Evolutionary conservation across 2,329 filamentous ascomycete species (phyloP).

Genomic region (Penicillium corylophilum): DNA sequence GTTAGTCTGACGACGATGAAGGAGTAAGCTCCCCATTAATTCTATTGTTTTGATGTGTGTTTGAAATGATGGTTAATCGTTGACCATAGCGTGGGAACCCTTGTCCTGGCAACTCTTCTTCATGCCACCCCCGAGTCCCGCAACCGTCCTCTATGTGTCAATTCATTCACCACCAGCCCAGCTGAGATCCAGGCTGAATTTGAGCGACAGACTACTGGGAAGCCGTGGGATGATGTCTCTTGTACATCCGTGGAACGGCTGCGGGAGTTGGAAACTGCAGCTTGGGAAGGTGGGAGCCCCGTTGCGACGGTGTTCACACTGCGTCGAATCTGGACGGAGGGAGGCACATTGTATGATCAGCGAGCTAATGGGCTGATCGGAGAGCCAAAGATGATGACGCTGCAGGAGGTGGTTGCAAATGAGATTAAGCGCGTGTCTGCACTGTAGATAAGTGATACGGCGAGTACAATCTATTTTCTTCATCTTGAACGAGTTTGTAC

Average conservation of each 20-base stretch:
- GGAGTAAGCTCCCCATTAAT: slow-evolving; percentile 56
- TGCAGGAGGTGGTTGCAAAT: slow-evolving; percentile 49
- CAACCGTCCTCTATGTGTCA: slow-evolving; percentile 63
- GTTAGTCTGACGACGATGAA: slow-evolving; percentile 70
- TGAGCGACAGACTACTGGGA: slow-evolving; percentile 61
- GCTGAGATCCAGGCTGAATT: slow-evolving; percentile 65
- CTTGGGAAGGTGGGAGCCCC: slow-evolving; percentile 56
- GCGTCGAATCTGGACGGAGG: slow-evolving; percentile 70
- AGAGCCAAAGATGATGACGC: slow-evolving; percentile 52
- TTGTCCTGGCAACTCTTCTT: slow-evolving; percentile 62
- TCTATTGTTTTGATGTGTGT: not conserved
- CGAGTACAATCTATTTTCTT: not conserved
- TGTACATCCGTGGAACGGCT: slow-evolving; percentile 57
- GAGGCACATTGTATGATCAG: slow-evolving; percentile 68
- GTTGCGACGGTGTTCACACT: slow-evolving; percentile 59
- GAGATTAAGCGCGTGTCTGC: slow-evolving; percentile 17
- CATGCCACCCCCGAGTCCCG: slow-evolving; percentile 52
- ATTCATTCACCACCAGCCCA: slow-evolving; percentile 68
- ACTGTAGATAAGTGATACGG: slow-evolving; percentile 5
- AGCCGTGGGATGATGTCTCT: slow-evolving; percentile 52
- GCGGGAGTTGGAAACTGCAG: slow-evolving; percentile 57
- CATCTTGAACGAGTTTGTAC: not conserved
- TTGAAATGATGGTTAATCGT: not conserved
- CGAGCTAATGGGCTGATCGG: slow-evolving; percentile 65
- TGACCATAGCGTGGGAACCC: slow-evolving; percentile 59